Evolutionary conservation across 768 basidiomycete species (phyloP), one percentile per base, ranked within the genome.

Genomic region (Pleurotus ostreatus): DNA sequence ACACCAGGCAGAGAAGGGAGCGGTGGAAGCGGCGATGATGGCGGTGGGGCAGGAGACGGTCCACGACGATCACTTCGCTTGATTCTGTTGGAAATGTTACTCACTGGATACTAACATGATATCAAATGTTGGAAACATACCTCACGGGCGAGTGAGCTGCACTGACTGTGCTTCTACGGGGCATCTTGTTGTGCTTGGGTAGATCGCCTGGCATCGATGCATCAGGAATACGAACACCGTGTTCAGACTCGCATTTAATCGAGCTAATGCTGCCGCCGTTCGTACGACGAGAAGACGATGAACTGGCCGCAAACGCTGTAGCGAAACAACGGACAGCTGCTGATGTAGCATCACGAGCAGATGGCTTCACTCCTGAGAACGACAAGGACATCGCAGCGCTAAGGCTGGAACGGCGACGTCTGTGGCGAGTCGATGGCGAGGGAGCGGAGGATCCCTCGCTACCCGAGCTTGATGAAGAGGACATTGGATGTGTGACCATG

Each of bases 51-150:
- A 11, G 51, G 51, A 5, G 51, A 53, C 13, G 51, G 51, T 41
- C 51, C 51, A 40, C 51, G 37, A n/a, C 51, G 51, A 22, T 53
- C 51, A 53, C 22, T 23, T 5, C 51, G 51, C 51, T 53, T 53
- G 15, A 41, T 20, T 39, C 51, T 53, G 39, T 40, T 20, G 8
- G 15, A 18, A 7, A 6, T 9, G 41, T 38, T n/a, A 22, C 12
- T 23, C n/a, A 38, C n/a, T 5, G 12, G 39, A 23, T 22, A 6
- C n/a, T 20, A 16, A 25, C 23, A 25, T 12, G 20, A 40, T 18
- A 22, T 18, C 12, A 39, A 23, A 41, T 13, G n/a, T 18, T 13
- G 39, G 39, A 25, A 25, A 53, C 51, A n/a, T 23, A 53, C 51
- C 39, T 53, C 38, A 53, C 13, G 5, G 51, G 51, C n/a, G 51